Evolutionary conservation across 331 rosid genomes (phyloP).

Genomic region (Erythrophleum ivorense): DNA sequence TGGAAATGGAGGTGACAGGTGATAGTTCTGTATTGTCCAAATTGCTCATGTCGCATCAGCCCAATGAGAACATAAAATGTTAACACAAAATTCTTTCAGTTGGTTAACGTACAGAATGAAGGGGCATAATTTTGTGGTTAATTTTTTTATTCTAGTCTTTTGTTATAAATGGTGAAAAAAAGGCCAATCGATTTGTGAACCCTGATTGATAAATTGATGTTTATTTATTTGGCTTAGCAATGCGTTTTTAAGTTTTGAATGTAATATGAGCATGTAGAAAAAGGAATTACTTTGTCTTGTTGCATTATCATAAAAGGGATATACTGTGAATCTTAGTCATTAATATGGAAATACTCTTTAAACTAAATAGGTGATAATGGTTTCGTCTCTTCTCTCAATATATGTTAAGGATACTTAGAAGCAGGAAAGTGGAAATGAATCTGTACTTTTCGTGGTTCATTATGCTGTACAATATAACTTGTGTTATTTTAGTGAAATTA

Average conservation of each 20-base stretch:
- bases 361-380: conserved; percentile 4
- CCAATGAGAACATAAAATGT: conserved; percentile 2
- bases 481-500: neutral
- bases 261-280: conserved; percentile 7
- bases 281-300: conserved; percentile 21
- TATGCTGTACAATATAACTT: neutral
- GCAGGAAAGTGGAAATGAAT: neutral
- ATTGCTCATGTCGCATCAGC: conserved; percentile 8
- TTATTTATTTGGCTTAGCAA: neutral
- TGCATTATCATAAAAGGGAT: neutral
- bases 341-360: conserved; percentile 46
- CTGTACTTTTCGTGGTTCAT: neutral
- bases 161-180: conserved; percentile 15
- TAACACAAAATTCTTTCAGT: conserved; percentile 7
- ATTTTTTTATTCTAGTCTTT: neutral
- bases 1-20: neutral
- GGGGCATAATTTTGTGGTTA: conserved; percentile 11
- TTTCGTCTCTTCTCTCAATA: neutral
- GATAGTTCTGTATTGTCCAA: neutral
- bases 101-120: neutral
- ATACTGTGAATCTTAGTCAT: neutral
- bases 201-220: conserved; percentile 23
- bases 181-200: conserved; percentile 4
- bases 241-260: conserved; percentile 14
- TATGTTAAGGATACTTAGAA: neutral